Percentiles rank a stretch among this genome's conserved stretches.
Conservation (phyloP, 495 filamentous ascomycete genomes). For the Chaetomium fimeti region DNA sequence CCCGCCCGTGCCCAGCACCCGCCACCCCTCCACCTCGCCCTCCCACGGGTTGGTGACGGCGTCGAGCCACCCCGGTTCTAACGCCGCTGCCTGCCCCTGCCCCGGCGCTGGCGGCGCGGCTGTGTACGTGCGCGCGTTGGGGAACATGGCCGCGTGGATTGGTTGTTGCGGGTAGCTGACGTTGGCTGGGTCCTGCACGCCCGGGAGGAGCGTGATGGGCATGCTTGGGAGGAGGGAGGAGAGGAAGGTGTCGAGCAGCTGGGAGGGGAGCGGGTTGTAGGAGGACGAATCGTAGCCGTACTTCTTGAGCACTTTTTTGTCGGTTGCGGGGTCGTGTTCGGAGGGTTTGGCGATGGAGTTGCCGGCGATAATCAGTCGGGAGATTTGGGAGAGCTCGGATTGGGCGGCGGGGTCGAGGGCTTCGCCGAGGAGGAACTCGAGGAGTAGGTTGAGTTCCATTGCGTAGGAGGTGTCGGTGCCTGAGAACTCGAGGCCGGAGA, state of each 20-base stretch:
- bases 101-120: neutral
- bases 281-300: conserved; percentile 90
- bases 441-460: conserved; percentile 70
- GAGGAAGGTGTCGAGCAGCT: conserved; percentile 80
- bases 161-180: conserved; percentile 76
- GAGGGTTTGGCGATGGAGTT: conserved; percentile 64
- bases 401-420: conserved; percentile 57
- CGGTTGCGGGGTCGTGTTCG: conserved; percentile 30
- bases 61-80: conserved; percentile 75
- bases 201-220: conserved; percentile 77
- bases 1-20: conserved; percentile 77
- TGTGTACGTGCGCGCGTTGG: conserved; percentile 64
- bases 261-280: conserved; percentile 82
- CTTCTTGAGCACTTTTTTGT: conserved; percentile 60
- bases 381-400: conserved; percentile 64
- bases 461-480: conserved; percentile 67
- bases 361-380: conserved; percentile 84
- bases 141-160: conserved; percentile 81
- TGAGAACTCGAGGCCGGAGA: conserved; percentile 82
- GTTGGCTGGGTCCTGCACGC: conserved; percentile 74
- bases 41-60: conserved; percentile 92
- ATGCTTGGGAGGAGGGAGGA: conserved; percentile 75
- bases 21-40: conserved; percentile 81
- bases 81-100: conserved; percentile 9
- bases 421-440: conserved; percentile 88